Base-by-base conservation (phyloP, 805 yeast genomes). In the Candida ortonii region DNA sequence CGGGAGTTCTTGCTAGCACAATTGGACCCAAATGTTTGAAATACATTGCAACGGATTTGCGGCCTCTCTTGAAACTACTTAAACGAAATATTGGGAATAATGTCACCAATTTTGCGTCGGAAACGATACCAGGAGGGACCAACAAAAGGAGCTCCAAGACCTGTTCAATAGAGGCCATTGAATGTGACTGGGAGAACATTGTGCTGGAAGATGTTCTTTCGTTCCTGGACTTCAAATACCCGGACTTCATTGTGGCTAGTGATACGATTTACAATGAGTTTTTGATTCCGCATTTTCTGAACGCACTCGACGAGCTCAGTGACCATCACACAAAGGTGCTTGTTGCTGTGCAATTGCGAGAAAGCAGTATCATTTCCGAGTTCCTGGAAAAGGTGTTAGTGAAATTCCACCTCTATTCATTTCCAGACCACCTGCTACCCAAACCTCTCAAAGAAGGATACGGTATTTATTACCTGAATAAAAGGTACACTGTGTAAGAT, bases 251-350 rank as follows among this genome's bases (percentile, higher is more conserved):
- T 5, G 49, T 80, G 7, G 83, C 84, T 0, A 75, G 80, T 46
- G 88, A 80, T 49, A 73, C 84, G 5, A 67, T 80, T 3, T 80
- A 80, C 58, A 80, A 80, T 47, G 81, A 75, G 35, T 79, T 61
- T 44, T 55, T 81, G 26, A 67, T 79, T 3, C 70, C 69, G 0
- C 67, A 57, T 36, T 68, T 80, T 38, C 55, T 78, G 11, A 50
- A 54, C 5, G 65, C 84, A 0, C 23, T 76, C 15, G 49, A 52
- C 16, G 33, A 38, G 16, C 40, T 74, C 15, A 53, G 70, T 53
- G 62, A 60, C 3, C 38, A 36, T 0, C 31, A 55, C 0, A 55
- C 72, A 0, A 64, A 62, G 4, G 61, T 65, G 0, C 47, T 71
- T 3, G 47, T 80, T 1, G 71, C 71, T 0, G 49, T 79, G 31